Evolutionary conservation across 2,329 filamentous ascomycete genomes (phyloP).

Genomic region (Colletotrichum tropicale): DNA sequence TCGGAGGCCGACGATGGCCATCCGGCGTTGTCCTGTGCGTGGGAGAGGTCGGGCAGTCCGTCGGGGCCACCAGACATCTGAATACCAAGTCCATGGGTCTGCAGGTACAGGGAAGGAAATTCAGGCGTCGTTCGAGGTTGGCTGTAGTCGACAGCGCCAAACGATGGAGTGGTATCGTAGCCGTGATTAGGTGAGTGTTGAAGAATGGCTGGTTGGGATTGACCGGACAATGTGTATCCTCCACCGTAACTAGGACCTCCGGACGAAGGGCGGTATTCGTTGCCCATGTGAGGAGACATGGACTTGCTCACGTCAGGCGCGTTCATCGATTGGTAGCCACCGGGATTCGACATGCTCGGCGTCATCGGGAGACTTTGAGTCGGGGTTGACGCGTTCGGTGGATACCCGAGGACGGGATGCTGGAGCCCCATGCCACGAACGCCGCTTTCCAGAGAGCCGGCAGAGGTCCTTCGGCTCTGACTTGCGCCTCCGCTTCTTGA

Average conservation of each 20-base stretch:
- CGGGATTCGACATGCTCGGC: slow-evolving; percentile 9
- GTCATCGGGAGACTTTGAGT: slow-evolving; percentile 14
- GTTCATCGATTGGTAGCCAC: slow-evolving; percentile 8
- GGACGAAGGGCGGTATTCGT: slow-evolving; percentile 18
- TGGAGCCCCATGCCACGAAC: slow-evolving; percentile 1
- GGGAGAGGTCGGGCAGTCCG: slow-evolving; percentile 17
- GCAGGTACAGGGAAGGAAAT: slow-evolving; percentile 12
- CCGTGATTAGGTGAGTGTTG: slow-evolving; percentile 5
- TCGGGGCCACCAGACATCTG: slow-evolving; percentile 3
- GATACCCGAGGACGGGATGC: slow-evolving; percentile 13
- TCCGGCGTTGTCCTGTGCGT: slow-evolving; percentile 39
- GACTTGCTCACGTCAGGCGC: slow-evolving; percentile 9
- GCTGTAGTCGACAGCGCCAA: slow-evolving; percentile 12
- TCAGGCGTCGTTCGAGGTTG: slow-evolving; percentile 21
- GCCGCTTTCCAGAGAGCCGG: slow-evolving; percentile 15
- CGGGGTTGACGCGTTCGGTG: not conserved
- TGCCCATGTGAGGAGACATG: slow-evolving; percentile 16
- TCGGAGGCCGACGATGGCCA: slow-evolving; percentile 51
- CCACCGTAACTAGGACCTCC: slow-evolving; percentile 12
- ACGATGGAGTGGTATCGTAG: not conserved
- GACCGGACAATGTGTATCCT: slow-evolving; percentile 10
- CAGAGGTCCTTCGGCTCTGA: slow-evolving; percentile 17
- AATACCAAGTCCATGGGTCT: slow-evolving; percentile 14
- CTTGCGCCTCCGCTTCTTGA: slow-evolving; percentile 6
- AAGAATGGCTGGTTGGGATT: slow-evolving; percentile 6